These are phyloP conservation scores for Fusarium sacchari DNA, from an alignment of 2,329 filamentous ascomycete species.

Conservation along the genomic window DNA sequence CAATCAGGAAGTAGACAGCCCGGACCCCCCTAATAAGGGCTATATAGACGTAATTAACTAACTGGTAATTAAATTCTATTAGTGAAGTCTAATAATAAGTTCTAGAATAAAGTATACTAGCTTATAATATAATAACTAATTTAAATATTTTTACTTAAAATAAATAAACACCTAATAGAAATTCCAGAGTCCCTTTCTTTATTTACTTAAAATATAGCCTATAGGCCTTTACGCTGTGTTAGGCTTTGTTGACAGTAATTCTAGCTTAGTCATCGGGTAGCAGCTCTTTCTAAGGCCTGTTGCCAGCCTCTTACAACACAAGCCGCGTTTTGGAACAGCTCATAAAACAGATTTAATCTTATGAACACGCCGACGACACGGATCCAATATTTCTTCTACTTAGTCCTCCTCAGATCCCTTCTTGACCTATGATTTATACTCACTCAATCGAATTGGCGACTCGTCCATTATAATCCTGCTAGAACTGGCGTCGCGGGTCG, in stretches of 20 bases:
- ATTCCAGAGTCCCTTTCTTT: background rate
- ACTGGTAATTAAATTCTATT: background rate
- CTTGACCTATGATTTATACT: background rate
- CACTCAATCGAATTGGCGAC: background rate
- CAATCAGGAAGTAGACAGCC: background rate
- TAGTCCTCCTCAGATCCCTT: accelerated
- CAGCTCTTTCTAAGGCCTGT: background rate
- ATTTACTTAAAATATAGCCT: background rate
- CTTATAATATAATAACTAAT: background rate
- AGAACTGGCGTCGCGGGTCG: conserved; percentile 11
- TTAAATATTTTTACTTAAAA: background rate
- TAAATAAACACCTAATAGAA: too few species aligned
- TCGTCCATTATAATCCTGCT: background rate
- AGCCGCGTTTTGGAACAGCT: background rate
- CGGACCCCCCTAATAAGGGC: conserved; percentile 6
- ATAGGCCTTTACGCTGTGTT: background rate
- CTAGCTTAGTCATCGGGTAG: conserved; percentile 10
- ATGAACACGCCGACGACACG: background rate
- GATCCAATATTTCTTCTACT: background rate
- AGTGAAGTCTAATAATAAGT: background rate
- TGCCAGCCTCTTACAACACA: background rate
- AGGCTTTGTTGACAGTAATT: background rate
- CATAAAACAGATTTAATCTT: background rate
- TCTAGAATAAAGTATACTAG: accelerated
- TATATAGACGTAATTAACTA: background rate